Evolutionary conservation across 2,329 filamentous ascomycete species (phyloP).

Genomic region (Xylogone sp.): DNA sequence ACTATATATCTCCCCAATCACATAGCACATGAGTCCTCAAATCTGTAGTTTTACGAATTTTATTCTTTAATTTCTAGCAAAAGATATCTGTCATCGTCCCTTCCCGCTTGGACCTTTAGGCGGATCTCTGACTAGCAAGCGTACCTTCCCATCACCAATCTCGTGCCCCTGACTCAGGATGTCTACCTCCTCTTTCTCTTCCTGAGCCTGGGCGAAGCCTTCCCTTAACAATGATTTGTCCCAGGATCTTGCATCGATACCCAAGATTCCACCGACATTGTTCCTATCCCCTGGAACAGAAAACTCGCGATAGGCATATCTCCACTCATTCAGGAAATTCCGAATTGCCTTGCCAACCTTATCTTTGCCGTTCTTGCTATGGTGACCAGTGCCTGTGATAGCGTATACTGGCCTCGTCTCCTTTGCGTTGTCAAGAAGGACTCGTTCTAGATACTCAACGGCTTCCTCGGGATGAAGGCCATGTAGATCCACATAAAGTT

Average conservation of each 20-base stretch:
- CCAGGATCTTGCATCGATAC: conserved; percentile 64
- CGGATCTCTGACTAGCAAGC: conserved; percentile 55
- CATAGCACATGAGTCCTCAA: not conserved
- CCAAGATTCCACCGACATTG: conserved; percentile 72
- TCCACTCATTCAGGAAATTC: conserved; percentile 89
- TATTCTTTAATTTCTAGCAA: conserved; percentile 14
- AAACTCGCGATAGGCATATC: conserved; percentile 94
- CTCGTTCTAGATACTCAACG: conserved; percentile 86
- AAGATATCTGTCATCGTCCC: conserved; percentile 16
- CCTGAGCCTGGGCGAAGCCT: conserved; percentile 23
- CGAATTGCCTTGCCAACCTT: conserved; percentile 95
- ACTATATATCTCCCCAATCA: too few species aligned
- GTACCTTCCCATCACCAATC: conserved; percentile 64
- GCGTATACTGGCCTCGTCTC: conserved; percentile 80
- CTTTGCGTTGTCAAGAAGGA: conserved; percentile 76
- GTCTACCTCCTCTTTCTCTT: conserved; percentile 40
- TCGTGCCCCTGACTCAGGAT: conserved; percentile 63
- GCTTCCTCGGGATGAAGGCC: conserved; percentile 98
- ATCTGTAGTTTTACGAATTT: conserved; percentile 19
- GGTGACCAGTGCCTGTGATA: conserved; percentile 94
- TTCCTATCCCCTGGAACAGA: conserved; percentile 90
- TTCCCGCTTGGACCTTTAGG: conserved; percentile 26
- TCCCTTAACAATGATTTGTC: conserved; percentile 57
- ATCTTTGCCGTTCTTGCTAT: conserved; percentile 98
- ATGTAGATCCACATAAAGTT: conserved; percentile 93